phyloP scores from a whole-genome alignment of 371 early-diverging fungal genomes.

The Mucor mucedo region DNA sequence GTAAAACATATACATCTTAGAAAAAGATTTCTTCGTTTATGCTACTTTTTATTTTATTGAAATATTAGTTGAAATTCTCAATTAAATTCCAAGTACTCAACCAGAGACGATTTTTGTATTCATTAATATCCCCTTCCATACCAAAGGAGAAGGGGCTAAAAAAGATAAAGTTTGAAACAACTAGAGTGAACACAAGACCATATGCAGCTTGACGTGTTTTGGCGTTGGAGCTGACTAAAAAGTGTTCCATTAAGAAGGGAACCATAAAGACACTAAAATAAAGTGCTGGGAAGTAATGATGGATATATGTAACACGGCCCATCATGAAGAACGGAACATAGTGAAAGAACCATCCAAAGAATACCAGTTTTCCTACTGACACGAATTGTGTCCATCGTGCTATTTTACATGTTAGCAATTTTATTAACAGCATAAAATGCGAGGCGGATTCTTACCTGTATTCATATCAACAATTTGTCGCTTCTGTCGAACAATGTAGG shows the following conservation, averaged over 20 bases:
- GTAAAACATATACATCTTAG: not conserved
- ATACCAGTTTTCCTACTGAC: slow-evolving; percentile 74
- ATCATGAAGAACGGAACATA: slow-evolving; percentile 98
- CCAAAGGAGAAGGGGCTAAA: slow-evolving; percentile 91
- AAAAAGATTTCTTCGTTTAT: not conserved
- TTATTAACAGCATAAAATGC: not conserved
- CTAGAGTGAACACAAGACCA: slow-evolving; percentile 46
- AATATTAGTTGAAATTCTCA: slow-evolving; percentile 12
- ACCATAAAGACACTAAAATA: slow-evolving; percentile 91
- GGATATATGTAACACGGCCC: slow-evolving; percentile 97
- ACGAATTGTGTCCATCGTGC: slow-evolving; percentile 67
- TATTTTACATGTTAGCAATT: not conserved
- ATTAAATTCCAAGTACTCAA: slow-evolving; percentile 59
- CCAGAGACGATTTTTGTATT: slow-evolving; percentile 58
- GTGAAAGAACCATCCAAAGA: slow-evolving; percentile 95
- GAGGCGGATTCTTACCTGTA: slow-evolving; percentile 24
- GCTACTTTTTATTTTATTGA: no score
- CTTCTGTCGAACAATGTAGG: slow-evolving; percentile 68
- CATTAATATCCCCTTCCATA: slow-evolving; percentile 70
- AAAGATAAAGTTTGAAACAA: slow-evolving; percentile 66
- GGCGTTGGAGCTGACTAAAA: slow-evolving; percentile 30
- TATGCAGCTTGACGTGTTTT: slow-evolving; percentile 40
- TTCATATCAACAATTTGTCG: slow-evolving; percentile 69
- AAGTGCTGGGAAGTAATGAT: slow-evolving; percentile 98
- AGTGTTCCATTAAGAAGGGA: slow-evolving; percentile 78